Percentiles rank a stretch among this genome's conserved stretches.
phyloP scores from a whole-genome alignment of 306 rosid genomes.

The Arachis hypogaea region DNA sequence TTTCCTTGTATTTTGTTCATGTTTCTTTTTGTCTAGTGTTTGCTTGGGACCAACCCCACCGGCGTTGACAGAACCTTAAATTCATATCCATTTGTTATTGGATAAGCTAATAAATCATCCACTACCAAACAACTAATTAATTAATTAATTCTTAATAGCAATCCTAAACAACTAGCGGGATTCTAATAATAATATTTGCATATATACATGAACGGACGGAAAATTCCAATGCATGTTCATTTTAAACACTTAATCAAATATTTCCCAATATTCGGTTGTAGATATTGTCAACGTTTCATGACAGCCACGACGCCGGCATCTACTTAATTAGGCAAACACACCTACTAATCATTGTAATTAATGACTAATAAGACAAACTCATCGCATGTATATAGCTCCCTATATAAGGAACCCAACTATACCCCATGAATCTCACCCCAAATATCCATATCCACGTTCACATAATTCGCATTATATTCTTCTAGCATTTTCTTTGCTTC shows the following conservation, averaged over 20 bases:
- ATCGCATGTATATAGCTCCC: background rate
- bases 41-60: constrained; percentile 36
- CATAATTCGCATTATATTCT: background rate
- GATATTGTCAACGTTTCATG: constrained; percentile 7
- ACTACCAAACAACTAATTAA: background rate
- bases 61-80: constrained; percentile 13
- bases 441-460: background rate
- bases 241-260: background rate
- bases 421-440: constrained; percentile 12
- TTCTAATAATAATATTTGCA: background rate
- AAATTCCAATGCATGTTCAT: background rate
- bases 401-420: constrained; percentile 13
- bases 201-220: constrained; percentile 25
- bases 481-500: background rate
- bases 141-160: background rate
- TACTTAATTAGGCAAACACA: background rate
- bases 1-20: background rate
- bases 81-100: background rate
- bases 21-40: constrained; percentile 1
- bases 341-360: background rate
- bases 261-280: background rate
- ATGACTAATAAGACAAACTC: constrained; percentile 1
- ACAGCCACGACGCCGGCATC: constrained; percentile 16
- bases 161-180: background rate
- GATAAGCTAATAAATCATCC: background rate